Evolutionary conservation across 2,329 filamentous ascomycete species (phyloP), one percentile per base, ranked within the genome.

Genomic region (Epicoccum nigrum): DNA sequence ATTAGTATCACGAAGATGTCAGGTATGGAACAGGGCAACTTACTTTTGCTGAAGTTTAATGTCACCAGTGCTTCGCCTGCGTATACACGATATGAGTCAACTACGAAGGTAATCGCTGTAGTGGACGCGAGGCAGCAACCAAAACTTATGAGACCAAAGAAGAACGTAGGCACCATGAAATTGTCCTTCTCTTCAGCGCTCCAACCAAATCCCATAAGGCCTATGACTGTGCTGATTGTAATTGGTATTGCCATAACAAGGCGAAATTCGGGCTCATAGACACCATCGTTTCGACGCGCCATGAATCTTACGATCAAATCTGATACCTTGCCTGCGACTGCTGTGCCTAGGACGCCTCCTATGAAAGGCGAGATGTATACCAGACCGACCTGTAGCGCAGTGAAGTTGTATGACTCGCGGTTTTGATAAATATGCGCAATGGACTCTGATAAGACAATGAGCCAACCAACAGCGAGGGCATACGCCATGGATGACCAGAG

Each of bases 151-250:
- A 97, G 73, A 6, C 93, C 93, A 60, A 97, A 97, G 76, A 97
- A 97, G 4, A 96, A 71, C 0, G 93, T 97, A 0, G 94, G 94
- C 0, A 96, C 90, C 44, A 96, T 95, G 89, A 90, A 97, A 17
- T 82, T 79, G 64, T 97, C 85, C 19, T 80, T 79, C 49, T 86
- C 81, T 56, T 90, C 73, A 0, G 88, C 90, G 8, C 88, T 92
- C 94, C 93, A 97, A n/a, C 93, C 93, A 66, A 94, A 97, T 2
- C 92, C 93, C 86, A 97, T 96, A 13, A 97, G 82, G 0, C 94
- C 94, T 25, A 93, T 85, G 1, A 86, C 85, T 0, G 92, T 97
- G 3, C 86, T 85, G 45, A 97, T 65, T 1, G 87, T 79, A 25
- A 97, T 86, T 0, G 92, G 93, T 3, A 87, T 74, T 0, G 86